phyloP scores from a whole-genome alignment of 2,329 filamentous ascomycete species.

The Cercospora canescens region DNA sequence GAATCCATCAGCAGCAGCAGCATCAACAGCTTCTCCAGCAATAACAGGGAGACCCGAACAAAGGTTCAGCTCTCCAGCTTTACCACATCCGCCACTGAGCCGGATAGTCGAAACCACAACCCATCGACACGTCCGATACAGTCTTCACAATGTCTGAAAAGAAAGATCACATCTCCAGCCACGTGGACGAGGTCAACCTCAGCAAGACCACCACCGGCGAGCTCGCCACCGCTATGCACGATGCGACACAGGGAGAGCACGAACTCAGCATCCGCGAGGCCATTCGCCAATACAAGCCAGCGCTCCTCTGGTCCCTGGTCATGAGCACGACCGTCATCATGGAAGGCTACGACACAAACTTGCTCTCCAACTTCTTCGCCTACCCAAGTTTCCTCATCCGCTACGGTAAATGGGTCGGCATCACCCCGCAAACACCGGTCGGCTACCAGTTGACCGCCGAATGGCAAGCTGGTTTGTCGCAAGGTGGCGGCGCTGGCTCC shows the following conservation, averaged over 20 bases:
- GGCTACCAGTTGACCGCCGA: slow-evolving; percentile 51
- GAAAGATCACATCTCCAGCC: not conserved
- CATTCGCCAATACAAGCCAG: slow-evolving; percentile 6
- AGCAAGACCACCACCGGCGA: not conserved
- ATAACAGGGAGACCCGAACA: not conserved
- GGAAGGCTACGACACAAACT: slow-evolving; percentile 55
- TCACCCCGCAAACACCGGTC: slow-evolving; percentile 18
- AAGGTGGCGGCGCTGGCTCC: slow-evolving; percentile 53
- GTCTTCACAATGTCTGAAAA: not conserved
- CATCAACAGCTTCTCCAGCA: not conserved
- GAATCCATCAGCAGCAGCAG: not conserved
- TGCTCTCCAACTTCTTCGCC: slow-evolving; percentile 39
- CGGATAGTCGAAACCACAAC: not conserved
- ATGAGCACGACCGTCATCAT: slow-evolving; percentile 44
- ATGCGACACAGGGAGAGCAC: slow-evolving; percentile 5
- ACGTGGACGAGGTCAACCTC: not conserved
- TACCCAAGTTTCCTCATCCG: slow-evolving; percentile 32
- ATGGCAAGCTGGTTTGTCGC: slow-evolving; percentile 56
- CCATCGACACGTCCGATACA: not conserved
- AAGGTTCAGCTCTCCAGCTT: not conserved
- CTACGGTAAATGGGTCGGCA: slow-evolving; percentile 39
- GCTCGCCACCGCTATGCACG: not conserved
- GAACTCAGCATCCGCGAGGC: not conserved
- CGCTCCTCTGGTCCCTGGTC: not conserved
- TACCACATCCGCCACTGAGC: not conserved